Evolutionary conservation across 768 basidiomycete genomes (phyloP).

Genomic region (Saitozyma podzolica): DNA sequence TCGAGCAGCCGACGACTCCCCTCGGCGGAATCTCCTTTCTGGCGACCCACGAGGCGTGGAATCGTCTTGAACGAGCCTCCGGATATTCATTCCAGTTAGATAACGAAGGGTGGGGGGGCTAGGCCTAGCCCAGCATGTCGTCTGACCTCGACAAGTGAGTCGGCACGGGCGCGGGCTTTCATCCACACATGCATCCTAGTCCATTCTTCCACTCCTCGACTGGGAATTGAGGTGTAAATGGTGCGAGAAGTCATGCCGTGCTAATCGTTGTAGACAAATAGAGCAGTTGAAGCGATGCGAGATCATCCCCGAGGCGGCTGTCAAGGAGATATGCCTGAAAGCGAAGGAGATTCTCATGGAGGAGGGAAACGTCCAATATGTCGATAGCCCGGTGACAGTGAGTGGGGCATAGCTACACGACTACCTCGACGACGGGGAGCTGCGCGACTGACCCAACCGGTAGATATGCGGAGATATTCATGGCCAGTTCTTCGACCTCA

Average conservation of each 20-base stretch:
- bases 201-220: background rate
- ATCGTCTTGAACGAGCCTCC: too few species aligned
- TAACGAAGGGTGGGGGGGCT: too few species aligned
- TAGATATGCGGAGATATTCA: conserved; percentile 81
- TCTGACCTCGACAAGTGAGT: conserved; percentile 48
- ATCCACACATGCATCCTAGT: background rate
- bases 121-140: conserved; percentile 19
- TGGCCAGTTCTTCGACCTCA: conserved; percentile 94
- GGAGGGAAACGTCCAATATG: conserved; percentile 94
- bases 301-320: conserved; percentile 91
- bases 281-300: conserved; percentile 90
- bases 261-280: conserved; percentile 68
- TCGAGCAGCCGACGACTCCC: too few species aligned
- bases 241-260: too few species aligned
- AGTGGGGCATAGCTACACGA: conserved; percentile 9
- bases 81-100: too few species aligned
- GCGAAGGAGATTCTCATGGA: conserved; percentile 96
- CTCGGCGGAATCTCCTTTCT: too few species aligned
- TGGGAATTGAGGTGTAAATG: too few species aligned
- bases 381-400: conserved; percentile 88
- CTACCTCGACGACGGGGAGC: background rate
- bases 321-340: conserved; percentile 91
- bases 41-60: too few species aligned
- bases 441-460: background rate
- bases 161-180: background rate